Conservation (phyloP, 2,329 filamentous ascomycete species). For the Metarhizium rileyi region DNA sequence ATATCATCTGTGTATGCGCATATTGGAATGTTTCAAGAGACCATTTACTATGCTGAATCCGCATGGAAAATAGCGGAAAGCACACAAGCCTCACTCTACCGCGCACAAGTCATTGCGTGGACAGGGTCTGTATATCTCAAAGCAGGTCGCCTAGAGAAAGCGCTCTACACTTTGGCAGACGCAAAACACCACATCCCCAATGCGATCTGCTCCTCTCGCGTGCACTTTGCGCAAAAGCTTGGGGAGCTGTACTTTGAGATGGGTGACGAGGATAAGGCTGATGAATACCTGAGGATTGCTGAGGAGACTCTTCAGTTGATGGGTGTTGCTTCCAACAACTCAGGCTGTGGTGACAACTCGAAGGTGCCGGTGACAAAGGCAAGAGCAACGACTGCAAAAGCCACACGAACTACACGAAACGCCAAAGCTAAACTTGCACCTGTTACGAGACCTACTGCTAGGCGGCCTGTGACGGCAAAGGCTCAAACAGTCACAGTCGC, state of each 20-base stretch:
- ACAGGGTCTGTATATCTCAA: conserved; percentile 45
- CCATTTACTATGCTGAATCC: conserved; percentile 78
- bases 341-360: conserved; percentile 5
- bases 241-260: conserved; percentile 45
- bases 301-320: conserved; percentile 35
- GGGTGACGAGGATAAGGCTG: conserved; percentile 33
- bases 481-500: conserved; percentile 10
- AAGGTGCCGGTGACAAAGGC: conserved; percentile 3
- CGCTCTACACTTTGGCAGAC: conserved; percentile 43
- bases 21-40: conserved; percentile 79
- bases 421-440: conserved; percentile 14
- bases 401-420: background rate
- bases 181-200: conserved; percentile 41
- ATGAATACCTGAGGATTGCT: conserved; percentile 35
- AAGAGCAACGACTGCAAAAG: conserved; percentile 11
- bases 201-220: conserved; percentile 25
- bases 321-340: conserved; percentile 10
- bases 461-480: conserved; percentile 10
- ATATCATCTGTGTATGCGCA: conserved; percentile 73
- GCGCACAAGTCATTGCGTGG: conserved; percentile 44
- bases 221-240: conserved; percentile 42
- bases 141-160: conserved; percentile 49
- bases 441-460: conserved; percentile 16
- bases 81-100: conserved; percentile 52
- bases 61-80: conserved; percentile 66